These are phyloP conservation scores for Kodamaea neixiangensis DNA, from an alignment of 805 yeast genomes.

Conservation along the genomic window DNA sequence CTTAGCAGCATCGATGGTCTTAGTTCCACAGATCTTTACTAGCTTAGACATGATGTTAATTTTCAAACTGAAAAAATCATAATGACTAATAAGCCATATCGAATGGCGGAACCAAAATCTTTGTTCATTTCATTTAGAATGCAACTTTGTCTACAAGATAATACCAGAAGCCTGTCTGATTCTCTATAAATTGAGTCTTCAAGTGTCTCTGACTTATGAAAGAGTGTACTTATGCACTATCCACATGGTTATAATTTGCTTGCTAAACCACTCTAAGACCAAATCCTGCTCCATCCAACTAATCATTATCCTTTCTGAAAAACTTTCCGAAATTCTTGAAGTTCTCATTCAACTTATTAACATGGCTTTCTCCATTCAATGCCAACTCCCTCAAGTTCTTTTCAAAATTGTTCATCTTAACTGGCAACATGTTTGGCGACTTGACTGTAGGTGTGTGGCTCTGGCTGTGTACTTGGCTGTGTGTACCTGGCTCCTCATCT, in stretches of 20 bases:
- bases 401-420: slow-evolving; percentile 45
- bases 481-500: slow-evolving; percentile 15
- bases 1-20: slow-evolving; percentile 66
- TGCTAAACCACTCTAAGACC: too few relatives aligned
- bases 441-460: slow-evolving; percentile 10
- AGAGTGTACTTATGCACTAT: too few relatives aligned
- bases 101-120: too few relatives aligned
- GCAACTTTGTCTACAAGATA: too few relatives aligned
- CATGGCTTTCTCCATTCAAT: slow-evolving; percentile 56
- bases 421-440: slow-evolving; percentile 29
- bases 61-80: neutral
- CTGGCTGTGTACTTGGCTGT: slow-evolving; percentile 2
- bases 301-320: slow-evolving; percentile 35
- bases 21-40: slow-evolving; percentile 88
- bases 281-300: too few relatives aligned
- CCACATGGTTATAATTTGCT: too few relatives aligned
- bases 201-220: too few relatives aligned
- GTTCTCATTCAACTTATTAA: slow-evolving; percentile 65
- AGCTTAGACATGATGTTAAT: slow-evolving; percentile 22
- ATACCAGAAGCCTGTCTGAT: too few relatives aligned
- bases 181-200: too few relatives aligned
- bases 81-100: neutral
- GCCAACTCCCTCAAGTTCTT: slow-evolving; percentile 49
- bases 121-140: neutral
- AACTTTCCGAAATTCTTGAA: slow-evolving; percentile 62